Percentiles rank a stretch among this genome's conserved stretches.
These are phyloP conservation scores for Zopfia rhizophila DNA, from an alignment of 2,329 filamentous ascomycete genomes.

Conservation along the genomic window DNA sequence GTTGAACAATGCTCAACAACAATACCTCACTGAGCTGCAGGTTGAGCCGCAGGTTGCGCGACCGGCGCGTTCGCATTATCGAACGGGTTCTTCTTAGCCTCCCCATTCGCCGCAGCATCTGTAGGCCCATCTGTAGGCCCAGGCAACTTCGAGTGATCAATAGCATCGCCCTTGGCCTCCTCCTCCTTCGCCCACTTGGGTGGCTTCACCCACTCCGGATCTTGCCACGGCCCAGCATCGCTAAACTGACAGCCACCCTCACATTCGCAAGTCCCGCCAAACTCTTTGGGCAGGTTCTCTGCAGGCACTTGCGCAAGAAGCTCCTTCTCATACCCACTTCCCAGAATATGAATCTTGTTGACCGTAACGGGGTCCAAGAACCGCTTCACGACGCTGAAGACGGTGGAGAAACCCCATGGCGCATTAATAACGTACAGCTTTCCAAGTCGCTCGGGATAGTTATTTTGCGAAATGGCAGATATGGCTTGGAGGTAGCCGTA, in stretches of 20 bases:
- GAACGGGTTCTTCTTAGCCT: no score
- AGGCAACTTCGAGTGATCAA: slow-evolving; percentile 45
- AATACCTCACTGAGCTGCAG: slow-evolving; percentile 28
- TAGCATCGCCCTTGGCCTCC: slow-evolving; percentile 32
- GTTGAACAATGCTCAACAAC: no score
- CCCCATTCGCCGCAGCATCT: slow-evolving; percentile 16
- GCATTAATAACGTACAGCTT: slow-evolving; percentile 98
- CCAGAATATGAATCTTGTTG: slow-evolving; percentile 92
- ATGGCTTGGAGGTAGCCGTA: slow-evolving; percentile 89
- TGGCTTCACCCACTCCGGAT: slow-evolving; percentile 72
- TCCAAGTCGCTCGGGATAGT: slow-evolving; percentile 97
- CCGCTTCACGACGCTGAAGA: slow-evolving; percentile 87
- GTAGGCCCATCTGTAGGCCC: slow-evolving; percentile 35
- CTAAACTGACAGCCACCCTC: slow-evolving; percentile 84
- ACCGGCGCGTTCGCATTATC: slow-evolving; percentile 22
- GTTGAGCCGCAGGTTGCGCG: slow-evolving; percentile 25
- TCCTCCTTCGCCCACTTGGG: slow-evolving; percentile 59
- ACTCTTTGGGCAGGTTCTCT: slow-evolving; percentile 88
- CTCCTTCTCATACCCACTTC: slow-evolving; percentile 82
- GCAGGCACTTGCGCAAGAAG: slow-evolving; percentile 84
- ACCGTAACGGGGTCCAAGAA: slow-evolving; percentile 98
- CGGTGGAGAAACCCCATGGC: slow-evolving; percentile 90
- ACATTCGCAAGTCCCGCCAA: slow-evolving; percentile 87
- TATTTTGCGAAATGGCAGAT: slow-evolving; percentile 93
- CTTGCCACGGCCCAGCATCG: slow-evolving; percentile 90